Percentiles rank a stretch among this genome's conserved stretches.
phyloP scores from a whole-genome alignment of 2,329 filamentous ascomycete genomes.

The Ophiocordyceps australis region DNA sequence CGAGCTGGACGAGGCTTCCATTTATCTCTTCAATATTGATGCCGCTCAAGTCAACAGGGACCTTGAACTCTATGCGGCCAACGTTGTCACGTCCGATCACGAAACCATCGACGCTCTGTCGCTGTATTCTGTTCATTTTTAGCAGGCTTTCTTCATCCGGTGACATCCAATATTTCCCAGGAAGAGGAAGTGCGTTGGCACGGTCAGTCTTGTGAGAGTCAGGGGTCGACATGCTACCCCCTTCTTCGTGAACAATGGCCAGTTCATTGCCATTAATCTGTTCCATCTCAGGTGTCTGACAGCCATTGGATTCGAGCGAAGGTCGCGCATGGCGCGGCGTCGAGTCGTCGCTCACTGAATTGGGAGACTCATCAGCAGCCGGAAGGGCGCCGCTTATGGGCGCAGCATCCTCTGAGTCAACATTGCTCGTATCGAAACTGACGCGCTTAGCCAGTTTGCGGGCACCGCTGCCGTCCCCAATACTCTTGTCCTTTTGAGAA shows the following conservation, averaged over 20 bases:
- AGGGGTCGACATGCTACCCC: constrained; percentile 19
- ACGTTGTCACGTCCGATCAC: constrained; percentile 68
- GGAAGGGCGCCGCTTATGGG: constrained; percentile 15
- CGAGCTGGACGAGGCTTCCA: constrained; percentile 57
- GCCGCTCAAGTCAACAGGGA: constrained; percentile 64
- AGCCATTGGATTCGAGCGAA: constrained; percentile 11
- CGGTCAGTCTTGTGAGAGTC: constrained; percentile 24
- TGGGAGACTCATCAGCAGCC: constrained; percentile 12
- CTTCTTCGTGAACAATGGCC: constrained; percentile 61
- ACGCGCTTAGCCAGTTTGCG: constrained; percentile 65
- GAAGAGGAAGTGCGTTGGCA: too few species aligned
- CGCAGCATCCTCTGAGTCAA: constrained; percentile 14
- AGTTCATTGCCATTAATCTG: constrained; percentile 60
- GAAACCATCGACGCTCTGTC: constrained; percentile 56
- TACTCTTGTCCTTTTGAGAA: constrained; percentile 32
- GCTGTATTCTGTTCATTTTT: constrained; percentile 63
- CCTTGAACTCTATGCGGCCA: constrained; percentile 66
- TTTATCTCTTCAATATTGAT: constrained; percentile 69
- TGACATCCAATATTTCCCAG: constrained; percentile 75
- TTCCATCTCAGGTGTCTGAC: constrained; percentile 44
- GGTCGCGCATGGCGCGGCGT: constrained; percentile 34
- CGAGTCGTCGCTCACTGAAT: constrained; percentile 15
- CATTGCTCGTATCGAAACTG: constrained; percentile 63
- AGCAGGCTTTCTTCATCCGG: constrained; percentile 59
- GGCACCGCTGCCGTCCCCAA: constrained; percentile 19